phyloP scores from a whole-genome alignment of 345 rosid genomes.

The Corymbia maculata region DNA sequence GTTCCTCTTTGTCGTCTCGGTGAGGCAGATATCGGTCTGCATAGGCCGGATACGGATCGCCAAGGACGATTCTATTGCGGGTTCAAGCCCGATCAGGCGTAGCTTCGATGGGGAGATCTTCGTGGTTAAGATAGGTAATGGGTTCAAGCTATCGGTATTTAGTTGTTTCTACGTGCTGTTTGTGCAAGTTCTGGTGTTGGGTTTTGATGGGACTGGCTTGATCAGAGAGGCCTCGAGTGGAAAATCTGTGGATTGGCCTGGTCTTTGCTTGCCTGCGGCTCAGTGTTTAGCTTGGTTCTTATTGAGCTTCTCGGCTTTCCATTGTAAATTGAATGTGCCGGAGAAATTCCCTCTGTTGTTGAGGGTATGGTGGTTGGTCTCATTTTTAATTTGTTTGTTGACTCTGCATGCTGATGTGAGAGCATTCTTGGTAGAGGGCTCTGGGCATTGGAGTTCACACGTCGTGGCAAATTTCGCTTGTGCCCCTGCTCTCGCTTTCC shows the following conservation, averaged over 20 bases:
- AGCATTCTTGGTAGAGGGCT: conserved; percentile 40
- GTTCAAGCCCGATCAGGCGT: conserved; percentile 34
- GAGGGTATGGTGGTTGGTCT: conserved; percentile 83
- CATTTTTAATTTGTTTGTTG: conserved; percentile 63
- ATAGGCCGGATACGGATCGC: conserved; percentile 40
- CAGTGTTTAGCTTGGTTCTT: conserved; percentile 81
- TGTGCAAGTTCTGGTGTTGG: conserved; percentile 62
- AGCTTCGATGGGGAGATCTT: conserved; percentile 34
- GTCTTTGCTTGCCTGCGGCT: conserved; percentile 49
- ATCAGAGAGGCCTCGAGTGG: conserved; percentile 38
- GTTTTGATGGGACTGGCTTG: conserved; percentile 61
- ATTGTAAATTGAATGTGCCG: conserved; percentile 61
- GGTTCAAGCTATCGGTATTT: conserved; percentile 53
- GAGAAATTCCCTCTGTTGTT: conserved; percentile 69
- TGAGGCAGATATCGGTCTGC: conserved; percentile 54
- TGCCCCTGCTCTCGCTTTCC: conserved; percentile 84
- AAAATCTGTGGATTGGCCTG: conserved; percentile 45
- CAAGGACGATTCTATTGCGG: conserved; percentile 54
- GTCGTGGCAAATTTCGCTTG: conserved; percentile 63
- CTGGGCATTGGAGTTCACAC: conserved; percentile 50
- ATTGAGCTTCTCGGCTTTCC: conserved; percentile 65
- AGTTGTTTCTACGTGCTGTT: conserved; percentile 72
- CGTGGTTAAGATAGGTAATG: conserved; percentile 27
- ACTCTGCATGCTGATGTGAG: conserved; percentile 69
- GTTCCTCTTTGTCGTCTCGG: conserved; percentile 56